Evolutionary conservation across 2,329 filamentous ascomycete genomes (phyloP), one percentile per base, ranked within the genome.

Genomic region (Colletotrichum tofieldiae): DNA sequence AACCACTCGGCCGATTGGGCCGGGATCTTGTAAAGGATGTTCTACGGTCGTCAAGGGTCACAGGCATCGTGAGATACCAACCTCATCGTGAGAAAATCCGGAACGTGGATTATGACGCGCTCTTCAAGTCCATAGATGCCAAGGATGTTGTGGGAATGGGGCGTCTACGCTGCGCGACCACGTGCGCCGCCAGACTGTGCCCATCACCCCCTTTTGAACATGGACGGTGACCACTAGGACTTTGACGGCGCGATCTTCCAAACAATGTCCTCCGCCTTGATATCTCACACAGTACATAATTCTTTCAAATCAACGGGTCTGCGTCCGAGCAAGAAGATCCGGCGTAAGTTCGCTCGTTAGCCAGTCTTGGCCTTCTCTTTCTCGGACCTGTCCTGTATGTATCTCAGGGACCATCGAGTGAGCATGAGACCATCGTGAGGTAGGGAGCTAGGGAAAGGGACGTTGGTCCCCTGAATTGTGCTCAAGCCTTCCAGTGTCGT

Each of bases 261-360:
- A 55, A 8, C 29, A 55, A 55, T 11, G 29, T n/a, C 29, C 18
- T n/a, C 51, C 18, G 3, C n/a, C 16, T n/a, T 7, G 3, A 3
- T 11, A 20, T 4, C 51, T 26, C 14, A 37, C 11, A 29, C 7
- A 39, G 3, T 14, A 41, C 32, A 6, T 56, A 43, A 18, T 12
- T 39, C 35, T 7, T 29, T 66, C 16, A 23, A 14, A 26, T 43
- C 20, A 18, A 41, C 41, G n/a, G 14, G 23, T n/a, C 35, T 18
- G 35, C 23, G 35, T 43, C 64, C 45, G 35, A 52, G 55, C 54
- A 52, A 60, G 55, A 41, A 29, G 35, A 16, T 20, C 35, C 26
- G 43, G 43, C 43, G 54, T 32, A 52, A 35, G 12, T 35, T 29
- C 9, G 23, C 49, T 32, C 54, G 47, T 20, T 8, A 16, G 43